Conservation (phyloP, 2,329 filamentous ascomycete species). For the Colletotrichum lupini region DNA sequence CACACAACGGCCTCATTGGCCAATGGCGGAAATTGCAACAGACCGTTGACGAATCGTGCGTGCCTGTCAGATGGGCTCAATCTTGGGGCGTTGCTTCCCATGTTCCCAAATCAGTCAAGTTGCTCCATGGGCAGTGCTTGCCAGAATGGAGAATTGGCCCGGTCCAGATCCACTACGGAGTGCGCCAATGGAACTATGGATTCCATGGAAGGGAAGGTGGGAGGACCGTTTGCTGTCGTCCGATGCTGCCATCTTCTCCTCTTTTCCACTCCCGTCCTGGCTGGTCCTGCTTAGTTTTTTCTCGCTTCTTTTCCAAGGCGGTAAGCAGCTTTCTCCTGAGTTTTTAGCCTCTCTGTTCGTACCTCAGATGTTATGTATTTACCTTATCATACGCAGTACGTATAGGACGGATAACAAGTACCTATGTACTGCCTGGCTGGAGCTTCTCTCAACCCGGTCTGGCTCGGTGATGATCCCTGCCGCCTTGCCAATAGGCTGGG, state of each 20-base stretch:
- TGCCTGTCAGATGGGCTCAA: constrained; percentile 33
- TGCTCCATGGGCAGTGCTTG: constrained; percentile 27
- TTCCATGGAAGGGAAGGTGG: constrained; percentile 18
- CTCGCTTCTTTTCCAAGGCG: not conserved
- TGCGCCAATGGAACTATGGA: not conserved
- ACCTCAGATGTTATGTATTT: too few species aligned
- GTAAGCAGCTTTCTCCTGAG: not conserved
- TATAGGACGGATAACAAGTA: not conserved
- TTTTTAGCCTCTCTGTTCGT: not conserved
- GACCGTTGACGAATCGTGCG: constrained; percentile 31
- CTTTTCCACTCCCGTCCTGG: not conserved
- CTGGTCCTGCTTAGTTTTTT: not conserved
- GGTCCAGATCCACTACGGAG: constrained; percentile 16
- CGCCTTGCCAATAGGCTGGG: not conserved
- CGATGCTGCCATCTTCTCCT: not conserved
- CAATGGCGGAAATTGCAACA: constrained; percentile 33
- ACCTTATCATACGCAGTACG: too few species aligned
- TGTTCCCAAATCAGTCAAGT: constrained; percentile 7
- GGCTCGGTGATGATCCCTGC: not conserved
- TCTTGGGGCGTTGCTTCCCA: constrained; percentile 23
- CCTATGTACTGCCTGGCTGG: not conserved
- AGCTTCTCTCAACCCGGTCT: not conserved
- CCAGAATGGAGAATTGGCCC: constrained; percentile 27
- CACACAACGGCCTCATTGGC: constrained; percentile 4
- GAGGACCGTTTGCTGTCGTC: constrained; percentile 1